Percentiles rank a stretch among this genome's conserved stretches.
These are phyloP conservation scores for Tylopilus intermedius DNA, from an alignment of 768 basidiomycete genomes.

Conservation along the genomic window DNA sequence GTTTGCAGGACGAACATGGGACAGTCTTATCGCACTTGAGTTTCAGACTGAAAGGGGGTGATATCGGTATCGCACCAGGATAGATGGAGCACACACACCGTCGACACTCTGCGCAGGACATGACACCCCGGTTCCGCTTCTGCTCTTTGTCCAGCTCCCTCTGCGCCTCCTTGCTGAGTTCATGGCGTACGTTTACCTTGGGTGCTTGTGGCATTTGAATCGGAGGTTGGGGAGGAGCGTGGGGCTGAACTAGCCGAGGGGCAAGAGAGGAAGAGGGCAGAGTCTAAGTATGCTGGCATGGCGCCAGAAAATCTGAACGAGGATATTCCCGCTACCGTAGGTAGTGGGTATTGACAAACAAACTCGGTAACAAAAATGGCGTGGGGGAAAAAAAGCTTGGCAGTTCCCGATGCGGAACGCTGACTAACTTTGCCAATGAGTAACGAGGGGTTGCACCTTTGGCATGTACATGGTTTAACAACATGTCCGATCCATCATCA, in stretches of 20 bases:
- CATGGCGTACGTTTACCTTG: slow-evolving; percentile 40
- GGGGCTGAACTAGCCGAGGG: neutral
- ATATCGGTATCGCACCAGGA: neutral
- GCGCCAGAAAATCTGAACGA: neutral
- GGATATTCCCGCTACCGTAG: neutral
- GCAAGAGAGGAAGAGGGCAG: neutral
- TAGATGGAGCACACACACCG: slow-evolving; percentile 35
- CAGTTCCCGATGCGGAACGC: no score
- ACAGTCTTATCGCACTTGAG: slow-evolving; percentile 73
- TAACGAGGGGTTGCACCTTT: no score
- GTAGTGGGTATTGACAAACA: no score
- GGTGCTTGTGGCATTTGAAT: slow-evolving; percentile 45
- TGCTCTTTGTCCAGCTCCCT: slow-evolving; percentile 61
- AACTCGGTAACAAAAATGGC: no score
- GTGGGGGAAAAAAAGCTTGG: no score
- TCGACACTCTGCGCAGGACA: slow-evolving; percentile 59
- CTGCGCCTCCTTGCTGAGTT: slow-evolving; percentile 32
- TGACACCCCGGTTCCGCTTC: slow-evolving; percentile 54
- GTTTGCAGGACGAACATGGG: slow-evolving; percentile 54
- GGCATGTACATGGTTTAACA: no score
- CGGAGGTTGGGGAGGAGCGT: neutral
- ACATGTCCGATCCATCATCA: no score
- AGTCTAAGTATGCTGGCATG: slow-evolving; percentile 5
- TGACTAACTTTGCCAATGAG: no score
- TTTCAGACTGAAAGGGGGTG: slow-evolving; percentile 44